Percentiles rank a stretch among this genome's conserved stretches.
These are phyloP conservation scores for Penicillium sp. DNA, from an alignment of 2,329 filamentous ascomycete genomes.

Conservation along the genomic window DNA sequence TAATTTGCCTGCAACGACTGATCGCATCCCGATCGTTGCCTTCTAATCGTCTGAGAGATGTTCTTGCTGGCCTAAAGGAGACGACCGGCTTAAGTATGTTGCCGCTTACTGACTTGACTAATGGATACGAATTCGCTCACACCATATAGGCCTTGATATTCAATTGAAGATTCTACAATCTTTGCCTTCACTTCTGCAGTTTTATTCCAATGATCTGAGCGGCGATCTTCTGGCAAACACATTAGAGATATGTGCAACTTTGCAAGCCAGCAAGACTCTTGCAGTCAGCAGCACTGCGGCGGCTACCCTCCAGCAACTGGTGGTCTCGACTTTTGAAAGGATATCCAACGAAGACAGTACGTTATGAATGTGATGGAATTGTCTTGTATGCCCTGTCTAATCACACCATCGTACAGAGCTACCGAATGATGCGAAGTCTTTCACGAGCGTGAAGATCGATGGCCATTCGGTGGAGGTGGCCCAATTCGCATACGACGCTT, in stretches of 20 bases:
- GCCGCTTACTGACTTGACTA: background rate
- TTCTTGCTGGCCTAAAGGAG: slow-evolving; percentile 85
- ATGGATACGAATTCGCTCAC: slow-evolving; percentile 30
- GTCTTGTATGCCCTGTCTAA: too few relatives aligned
- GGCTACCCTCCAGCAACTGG: slow-evolving; percentile 92
- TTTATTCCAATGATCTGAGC: slow-evolving; percentile 81
- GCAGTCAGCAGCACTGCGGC: slow-evolving; percentile 96
- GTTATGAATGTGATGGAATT: slow-evolving; percentile 37
- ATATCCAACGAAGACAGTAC: slow-evolving; percentile 80
- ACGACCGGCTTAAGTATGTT: slow-evolving; percentile 72
- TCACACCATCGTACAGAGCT: slow-evolving; percentile 14
- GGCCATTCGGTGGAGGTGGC: slow-evolving; percentile 70
- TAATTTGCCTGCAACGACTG: slow-evolving; percentile 86
- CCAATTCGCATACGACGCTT: slow-evolving; percentile 82
- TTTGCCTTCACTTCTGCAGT: slow-evolving; percentile 85
- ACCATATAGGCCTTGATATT: slow-evolving; percentile 71
- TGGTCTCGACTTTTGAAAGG: slow-evolving; percentile 92
- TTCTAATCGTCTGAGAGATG: slow-evolving; percentile 78
- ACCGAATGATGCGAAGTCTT: slow-evolving; percentile 58
- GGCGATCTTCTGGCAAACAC: slow-evolving; percentile 81
- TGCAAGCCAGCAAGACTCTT: slow-evolving; percentile 89
- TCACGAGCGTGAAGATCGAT: slow-evolving; percentile 71
- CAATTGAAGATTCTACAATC: slow-evolving; percentile 96
- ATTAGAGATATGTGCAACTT: slow-evolving; percentile 86
- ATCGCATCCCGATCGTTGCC: slow-evolving; percentile 83